Evolutionary conservation across 805 yeast species (phyloP).

Genomic region (Kodamaea leandrae): DNA sequence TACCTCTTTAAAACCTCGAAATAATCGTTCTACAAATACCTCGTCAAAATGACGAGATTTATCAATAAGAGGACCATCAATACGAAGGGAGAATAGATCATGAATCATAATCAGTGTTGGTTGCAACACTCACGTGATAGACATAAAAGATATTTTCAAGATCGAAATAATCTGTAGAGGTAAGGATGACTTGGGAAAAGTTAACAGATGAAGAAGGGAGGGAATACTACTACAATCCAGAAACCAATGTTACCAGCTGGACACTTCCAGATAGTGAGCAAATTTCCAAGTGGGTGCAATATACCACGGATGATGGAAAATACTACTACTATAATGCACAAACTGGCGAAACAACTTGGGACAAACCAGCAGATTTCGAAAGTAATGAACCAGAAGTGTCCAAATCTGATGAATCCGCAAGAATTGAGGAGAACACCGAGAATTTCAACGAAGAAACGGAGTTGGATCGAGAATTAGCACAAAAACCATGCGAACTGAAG

Average conservation of each 20-base stretch:
- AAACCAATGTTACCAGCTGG: conserved; percentile 75
- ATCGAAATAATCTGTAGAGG: not conserved
- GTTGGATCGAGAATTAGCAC: conserved; percentile 20
- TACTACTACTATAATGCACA: conserved; percentile 66
- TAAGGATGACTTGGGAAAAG: conserved; percentile 53
- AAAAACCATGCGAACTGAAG: conserved; percentile 25
- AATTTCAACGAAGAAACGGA: conserved; percentile 12
- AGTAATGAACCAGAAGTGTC: conserved; percentile 9
- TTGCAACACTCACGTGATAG: conserved; percentile 2
- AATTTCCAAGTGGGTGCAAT: conserved; percentile 37
- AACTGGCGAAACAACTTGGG: conserved; percentile 77
- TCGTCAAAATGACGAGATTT: no score
- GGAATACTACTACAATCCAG: conserved; percentile 65
- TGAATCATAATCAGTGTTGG: no score
- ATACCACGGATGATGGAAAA: conserved; percentile 52
- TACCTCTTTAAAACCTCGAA: no score
- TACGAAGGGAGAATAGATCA: no score
- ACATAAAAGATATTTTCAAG: not conserved
- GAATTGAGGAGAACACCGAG: not conserved
- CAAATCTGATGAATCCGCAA: conserved; percentile 6
- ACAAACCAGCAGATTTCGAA: conserved; percentile 51
- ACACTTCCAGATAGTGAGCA: conserved; percentile 56
- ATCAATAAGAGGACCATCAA: no score
- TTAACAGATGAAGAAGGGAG: conserved; percentile 64
- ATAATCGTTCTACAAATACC: no score